Base-by-base conservation (phyloP, 1,139 yeast genomes). In the Magnusiomyces paraingens region DNA sequence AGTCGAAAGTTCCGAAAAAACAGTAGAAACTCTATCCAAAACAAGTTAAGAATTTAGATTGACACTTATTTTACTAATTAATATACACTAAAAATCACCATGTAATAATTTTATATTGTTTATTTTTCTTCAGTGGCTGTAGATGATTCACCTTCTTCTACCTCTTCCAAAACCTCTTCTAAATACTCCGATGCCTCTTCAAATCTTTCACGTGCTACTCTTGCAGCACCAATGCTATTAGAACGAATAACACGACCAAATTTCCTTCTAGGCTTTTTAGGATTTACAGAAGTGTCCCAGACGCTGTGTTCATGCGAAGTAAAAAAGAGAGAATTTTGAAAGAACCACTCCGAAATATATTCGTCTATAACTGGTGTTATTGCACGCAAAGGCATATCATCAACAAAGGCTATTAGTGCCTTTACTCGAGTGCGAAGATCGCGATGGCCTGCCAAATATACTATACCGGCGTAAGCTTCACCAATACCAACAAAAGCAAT, bases 321-420 rank as follows among this genome's bases (percentile, higher is more conserved):
- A 67, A 91, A 90, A 0, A 93, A 80, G 29, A 91, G 79, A 1
- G 97, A 88, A 62, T 88, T 86, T 60, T 84, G 84, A 71, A 84
- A 90, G 68, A 83, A 93, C 97, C 98, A 91, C 63, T 90, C 96
- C 18, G 87, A 80, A 73, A 87, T 79, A 32, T 86, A 81, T 68
- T 93, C 98, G 68, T 91, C 97, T 70, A 90, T 83, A 40, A 88
- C 78, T 6, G 96, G 93, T 8, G 86, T 86, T 54, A 91, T 78
- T 0, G 96, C 83, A 62, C 86, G 82, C 62, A 91, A 72, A 18
- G 78, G 76, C 1, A 84, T 77, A 53, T 83, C 76, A 59, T 84
- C 89, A 26, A 85, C 74, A 65, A 85, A 88, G 50, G 83, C 82
- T 39, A 90, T 79, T 1, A 90, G 80, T 11, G 94, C 90, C 62